Conservation (phyloP, 2,329 filamentous ascomycete genomes). For the Incumbomyces delicatus region DNA sequence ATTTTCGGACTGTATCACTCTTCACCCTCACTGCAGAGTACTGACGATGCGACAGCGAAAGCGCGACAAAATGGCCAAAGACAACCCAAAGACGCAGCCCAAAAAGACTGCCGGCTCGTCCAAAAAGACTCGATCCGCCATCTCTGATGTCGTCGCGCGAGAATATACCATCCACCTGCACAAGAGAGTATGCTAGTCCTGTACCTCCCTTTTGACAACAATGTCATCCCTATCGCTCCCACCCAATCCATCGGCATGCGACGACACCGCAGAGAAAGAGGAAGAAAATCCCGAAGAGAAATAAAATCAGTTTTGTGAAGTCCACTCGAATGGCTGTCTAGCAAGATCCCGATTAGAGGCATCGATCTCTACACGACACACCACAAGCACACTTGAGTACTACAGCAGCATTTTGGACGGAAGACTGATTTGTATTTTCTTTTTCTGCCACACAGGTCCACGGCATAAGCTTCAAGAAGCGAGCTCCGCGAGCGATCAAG, state of each 20-base stretch:
- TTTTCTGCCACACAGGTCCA: conserved; percentile 58
- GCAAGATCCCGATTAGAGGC: conserved; percentile 8
- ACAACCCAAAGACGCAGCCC: conserved; percentile 34
- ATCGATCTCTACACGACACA: too few species aligned
- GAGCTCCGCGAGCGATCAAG: conserved; percentile 96
- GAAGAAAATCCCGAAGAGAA: conserved; percentile 9
- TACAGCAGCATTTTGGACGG: conserved; percentile 44
- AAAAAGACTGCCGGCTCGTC: conserved; percentile 56
- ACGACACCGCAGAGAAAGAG: background rate
- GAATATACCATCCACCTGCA: conserved; percentile 99
- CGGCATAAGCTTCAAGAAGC: conserved; percentile 99
- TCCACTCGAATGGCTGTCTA: conserved; percentile 46
- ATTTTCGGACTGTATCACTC: too few species aligned
- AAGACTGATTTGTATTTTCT: conserved; percentile 51
- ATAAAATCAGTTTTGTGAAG: conserved; percentile 59
- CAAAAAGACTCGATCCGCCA: conserved; percentile 81
- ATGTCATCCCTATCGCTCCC: too few species aligned
- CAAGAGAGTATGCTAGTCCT: conserved; percentile 74
- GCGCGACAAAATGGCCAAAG: conserved; percentile 19
- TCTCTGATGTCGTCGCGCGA: conserved; percentile 96
- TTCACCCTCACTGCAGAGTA: too few species aligned
- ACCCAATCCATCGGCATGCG: too few species aligned
- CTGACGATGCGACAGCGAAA: background rate
- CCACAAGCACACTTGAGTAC: conserved; percentile 2
- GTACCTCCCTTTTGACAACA: too few species aligned